Evolutionary conservation across 441 rosid genomes (phyloP), one percentile per base, ranked within the genome.

Genomic region (Jatropha multifida): DNA sequence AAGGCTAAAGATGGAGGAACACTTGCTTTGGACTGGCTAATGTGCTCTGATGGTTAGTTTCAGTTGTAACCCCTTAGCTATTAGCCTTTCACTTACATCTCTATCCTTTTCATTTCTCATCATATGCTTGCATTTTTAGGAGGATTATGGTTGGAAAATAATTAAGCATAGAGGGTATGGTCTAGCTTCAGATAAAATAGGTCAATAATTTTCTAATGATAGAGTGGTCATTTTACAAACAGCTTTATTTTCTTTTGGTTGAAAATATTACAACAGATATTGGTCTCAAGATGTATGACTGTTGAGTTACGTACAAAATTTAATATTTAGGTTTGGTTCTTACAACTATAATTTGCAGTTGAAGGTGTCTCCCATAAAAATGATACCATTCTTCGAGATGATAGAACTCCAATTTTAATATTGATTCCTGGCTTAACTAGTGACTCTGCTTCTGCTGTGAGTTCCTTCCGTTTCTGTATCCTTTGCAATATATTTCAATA

Each of bases 391-490:
- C 75, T 26, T 1, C 78, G 49, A 41, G 75, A 80, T 73, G 83
- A 81, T 60, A 78, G 72, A 52, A 76, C 81, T 71, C 86, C 88
- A n/a, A 82, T 85, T 68, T 64, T 82, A 78, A 66, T 85, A 69
- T 85, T 87, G 68, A 78, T 85, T 81, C 90, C 90, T 58, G 88
- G 90, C 60, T 84, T 87, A 77, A 84, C 90, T 12, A 87, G 90
- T 27, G 88, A 87, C 75, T 87, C 90, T 23, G 58, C 74, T 72
- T 27, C 86, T 72, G 76, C 87, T 79, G 88, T 87, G 79, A 82
- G 87, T 81, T 61, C 48, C 48, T 58, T 38, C 17, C 68, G 38
- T 68, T 26, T 37, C 44, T 58, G 15, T 60, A 62, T n/a, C 60
- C 5, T 65, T 23, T 51, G n/a, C 51, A n/a, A 15, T 60, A 27